Conservation (phyloP, 1,284 basidiomycete species). For the Ganoderma multipileum region DNA sequence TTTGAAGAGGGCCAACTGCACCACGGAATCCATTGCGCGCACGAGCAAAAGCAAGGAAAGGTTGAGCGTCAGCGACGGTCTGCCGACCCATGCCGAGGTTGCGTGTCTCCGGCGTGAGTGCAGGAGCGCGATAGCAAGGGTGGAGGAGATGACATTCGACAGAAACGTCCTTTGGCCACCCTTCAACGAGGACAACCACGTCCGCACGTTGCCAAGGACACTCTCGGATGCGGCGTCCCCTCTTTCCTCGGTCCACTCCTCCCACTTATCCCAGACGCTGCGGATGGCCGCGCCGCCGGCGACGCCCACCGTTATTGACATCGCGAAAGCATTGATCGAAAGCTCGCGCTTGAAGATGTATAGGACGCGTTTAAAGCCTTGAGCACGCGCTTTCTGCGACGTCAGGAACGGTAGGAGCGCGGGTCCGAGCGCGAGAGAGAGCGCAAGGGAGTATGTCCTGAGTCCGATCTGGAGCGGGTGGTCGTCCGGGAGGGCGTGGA, state of each 20-base stretch:
- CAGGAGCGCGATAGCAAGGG: slow-evolving; percentile 60
- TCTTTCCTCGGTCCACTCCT: slow-evolving; percentile 27
- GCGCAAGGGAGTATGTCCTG: slow-evolving; percentile 71
- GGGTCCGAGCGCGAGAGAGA: slow-evolving; percentile 71
- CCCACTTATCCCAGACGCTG: slow-evolving; percentile 50
- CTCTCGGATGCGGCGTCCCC: neutral
- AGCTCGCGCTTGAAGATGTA: slow-evolving; percentile 61
- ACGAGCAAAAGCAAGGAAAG: slow-evolving; percentile 72
- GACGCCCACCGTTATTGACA: slow-evolving; percentile 66
- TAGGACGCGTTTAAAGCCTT: slow-evolving; percentile 42
- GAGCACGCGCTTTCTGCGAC: slow-evolving; percentile 39
- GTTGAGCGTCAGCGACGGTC: slow-evolving; percentile 65
- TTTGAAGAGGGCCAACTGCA: slow-evolving; percentile 58
- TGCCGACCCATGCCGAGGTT: slow-evolving; percentile 19
- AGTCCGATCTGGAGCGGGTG: slow-evolving; percentile 67
- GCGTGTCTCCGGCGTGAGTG: slow-evolving; percentile 49
- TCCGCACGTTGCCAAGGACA: slow-evolving; percentile 9
- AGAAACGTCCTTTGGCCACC: slow-evolving; percentile 59
- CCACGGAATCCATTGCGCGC: slow-evolving; percentile 67
- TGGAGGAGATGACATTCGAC: slow-evolving; percentile 62
- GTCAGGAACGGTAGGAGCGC: slow-evolving; percentile 60
- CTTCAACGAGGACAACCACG: slow-evolving; percentile 37
- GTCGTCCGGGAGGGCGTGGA: slow-evolving; percentile 41
- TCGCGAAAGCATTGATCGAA: slow-evolving; percentile 67
- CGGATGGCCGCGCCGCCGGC: slow-evolving; percentile 66